Conservation (phyloP, 2,329 filamentous ascomycete genomes). For the Knufia fluminis region DNA sequence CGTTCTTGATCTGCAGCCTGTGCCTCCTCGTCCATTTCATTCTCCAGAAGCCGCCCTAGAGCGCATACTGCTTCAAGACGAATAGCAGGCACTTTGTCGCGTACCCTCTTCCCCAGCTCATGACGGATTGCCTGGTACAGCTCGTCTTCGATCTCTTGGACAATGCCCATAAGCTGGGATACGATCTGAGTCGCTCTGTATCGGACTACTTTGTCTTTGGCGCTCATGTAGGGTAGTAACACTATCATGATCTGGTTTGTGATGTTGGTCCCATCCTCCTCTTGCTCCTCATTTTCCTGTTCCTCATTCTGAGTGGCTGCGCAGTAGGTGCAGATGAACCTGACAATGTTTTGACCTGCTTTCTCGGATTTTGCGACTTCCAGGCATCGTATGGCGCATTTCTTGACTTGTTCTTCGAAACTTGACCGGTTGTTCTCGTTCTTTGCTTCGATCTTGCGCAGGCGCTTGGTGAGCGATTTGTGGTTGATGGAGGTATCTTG, state of each 20-base stretch:
- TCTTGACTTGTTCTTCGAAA: constrained; percentile 76
- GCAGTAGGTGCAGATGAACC: constrained; percentile 82
- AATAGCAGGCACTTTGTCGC: constrained; percentile 89
- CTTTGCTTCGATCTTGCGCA: constrained; percentile 86
- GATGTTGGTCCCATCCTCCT: constrained; percentile 67
- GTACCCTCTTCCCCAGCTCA: constrained; percentile 71
- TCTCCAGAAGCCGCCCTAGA: constrained; percentile 72
- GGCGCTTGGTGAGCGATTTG: constrained; percentile 73
- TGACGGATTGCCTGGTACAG: constrained; percentile 74
- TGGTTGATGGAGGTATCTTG: constrained; percentile 86
- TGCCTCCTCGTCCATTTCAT: constrained; percentile 58
- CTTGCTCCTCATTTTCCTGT: constrained; percentile 50
- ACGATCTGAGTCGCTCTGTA: constrained; percentile 85
- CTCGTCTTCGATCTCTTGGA: constrained; percentile 87
- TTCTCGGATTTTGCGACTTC: constrained; percentile 84
- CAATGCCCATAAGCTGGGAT: constrained; percentile 81
- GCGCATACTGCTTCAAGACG: constrained; percentile 86
- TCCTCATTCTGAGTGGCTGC: constrained; percentile 38
- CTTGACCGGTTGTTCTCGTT: constrained; percentile 49
- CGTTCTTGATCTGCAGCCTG: constrained; percentile 35
- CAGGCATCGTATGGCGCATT: constrained; percentile 74
- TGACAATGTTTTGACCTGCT: constrained; percentile 74
- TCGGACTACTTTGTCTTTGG: constrained; percentile 87
- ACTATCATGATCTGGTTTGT: constrained; percentile 56
- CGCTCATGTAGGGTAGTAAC: constrained; percentile 62